Percentiles rank a stretch among this genome's conserved stretches.
These are phyloP conservation scores for Geotrichum ghanense DNA, from an alignment of 805 yeast genomes.

Conservation along the genomic window DNA sequence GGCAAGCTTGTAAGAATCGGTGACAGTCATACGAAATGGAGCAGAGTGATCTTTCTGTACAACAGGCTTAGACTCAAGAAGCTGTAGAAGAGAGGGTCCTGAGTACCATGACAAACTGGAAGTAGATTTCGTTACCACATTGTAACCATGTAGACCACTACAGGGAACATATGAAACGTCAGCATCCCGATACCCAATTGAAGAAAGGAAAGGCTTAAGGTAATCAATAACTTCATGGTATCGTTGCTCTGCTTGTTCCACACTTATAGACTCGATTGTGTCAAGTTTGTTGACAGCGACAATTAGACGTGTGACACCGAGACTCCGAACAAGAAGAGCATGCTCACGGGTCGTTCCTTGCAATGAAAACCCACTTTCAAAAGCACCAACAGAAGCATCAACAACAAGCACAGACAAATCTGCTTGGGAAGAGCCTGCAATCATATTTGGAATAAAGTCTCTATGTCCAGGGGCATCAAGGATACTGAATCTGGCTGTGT, in stretches of 20 bases:
- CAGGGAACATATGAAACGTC: constrained; percentile 49
- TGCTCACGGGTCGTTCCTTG: constrained; percentile 78
- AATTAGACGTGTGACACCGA: constrained; percentile 52
- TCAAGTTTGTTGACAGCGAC: constrained; percentile 68
- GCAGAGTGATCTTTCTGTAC: constrained; percentile 23
- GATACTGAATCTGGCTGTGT: constrained; percentile 45
- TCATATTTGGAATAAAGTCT: constrained; percentile 79
- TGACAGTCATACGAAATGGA: constrained; percentile 47
- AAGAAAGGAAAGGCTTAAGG: constrained; percentile 39
- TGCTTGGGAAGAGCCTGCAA: constrained; percentile 72
- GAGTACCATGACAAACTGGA: constrained; percentile 33
- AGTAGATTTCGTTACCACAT: constrained; percentile 39
- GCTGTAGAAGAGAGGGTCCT: constrained; percentile 27
- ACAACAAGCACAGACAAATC: constrained; percentile 64
- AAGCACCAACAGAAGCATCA: constrained; percentile 54
- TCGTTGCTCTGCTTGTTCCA: constrained; percentile 28
- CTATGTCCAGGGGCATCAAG: constrained; percentile 81
- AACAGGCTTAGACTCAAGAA: constrained; percentile 17
- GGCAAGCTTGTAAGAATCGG: constrained; percentile 46
- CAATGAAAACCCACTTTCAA: constrained; percentile 54
- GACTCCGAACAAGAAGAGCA: constrained; percentile 50
- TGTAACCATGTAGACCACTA: constrained; percentile 58
- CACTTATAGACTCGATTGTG: constrained; percentile 38
- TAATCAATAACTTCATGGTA: constrained; percentile 40
- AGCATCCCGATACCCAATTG: constrained; percentile 34